phyloP scores from a whole-genome alignment of 495 filamentous ascomycete genomes.

The Cryomyces minteri region DNA sequence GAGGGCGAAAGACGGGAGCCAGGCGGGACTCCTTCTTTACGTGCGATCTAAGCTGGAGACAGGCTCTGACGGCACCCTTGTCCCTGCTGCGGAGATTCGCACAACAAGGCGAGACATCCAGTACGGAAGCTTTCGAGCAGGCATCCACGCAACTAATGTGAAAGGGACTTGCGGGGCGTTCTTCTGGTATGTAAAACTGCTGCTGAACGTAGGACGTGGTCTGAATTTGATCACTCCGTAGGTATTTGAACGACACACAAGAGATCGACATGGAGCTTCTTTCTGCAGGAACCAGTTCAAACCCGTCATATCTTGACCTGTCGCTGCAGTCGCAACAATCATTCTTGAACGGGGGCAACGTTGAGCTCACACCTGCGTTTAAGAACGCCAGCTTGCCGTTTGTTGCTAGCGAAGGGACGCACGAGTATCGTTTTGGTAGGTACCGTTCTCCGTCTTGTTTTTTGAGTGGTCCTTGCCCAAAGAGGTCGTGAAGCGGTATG shows the following conservation, averaged over 20 bases:
- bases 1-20: no score
- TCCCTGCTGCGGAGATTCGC: slow-evolving; percentile 27
- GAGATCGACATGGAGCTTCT: slow-evolving; percentile 70
- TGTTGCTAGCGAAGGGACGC: slow-evolving; percentile 36
- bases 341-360: slow-evolving; percentile 34
- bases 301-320: slow-evolving; percentile 41
- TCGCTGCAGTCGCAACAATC: slow-evolving; percentile 48
- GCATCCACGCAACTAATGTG: slow-evolving; percentile 37
- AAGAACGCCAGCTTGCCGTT: slow-evolving; percentile 37
- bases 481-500: no score
- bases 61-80: no score
- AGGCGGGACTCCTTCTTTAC: no score
- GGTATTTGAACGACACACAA: slow-evolving; percentile 58
- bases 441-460: no score
- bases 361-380: slow-evolving; percentile 33
- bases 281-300: slow-evolving; percentile 30
- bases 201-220: slow-evolving; percentile 8
- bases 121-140: slow-evolving; percentile 47
- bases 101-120: slow-evolving; percentile 36
- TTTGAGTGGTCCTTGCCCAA: no score
- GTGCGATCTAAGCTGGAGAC: no score
- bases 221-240: no score
- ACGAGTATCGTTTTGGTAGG: slow-evolving; percentile 49
- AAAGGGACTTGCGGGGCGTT: slow-evolving; percentile 57
- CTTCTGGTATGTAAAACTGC: slow-evolving; percentile 41